These are phyloP conservation scores for Amylocystis lapponica DNA, from an alignment of 768 basidiomycete species.

Conservation along the genomic window DNA sequence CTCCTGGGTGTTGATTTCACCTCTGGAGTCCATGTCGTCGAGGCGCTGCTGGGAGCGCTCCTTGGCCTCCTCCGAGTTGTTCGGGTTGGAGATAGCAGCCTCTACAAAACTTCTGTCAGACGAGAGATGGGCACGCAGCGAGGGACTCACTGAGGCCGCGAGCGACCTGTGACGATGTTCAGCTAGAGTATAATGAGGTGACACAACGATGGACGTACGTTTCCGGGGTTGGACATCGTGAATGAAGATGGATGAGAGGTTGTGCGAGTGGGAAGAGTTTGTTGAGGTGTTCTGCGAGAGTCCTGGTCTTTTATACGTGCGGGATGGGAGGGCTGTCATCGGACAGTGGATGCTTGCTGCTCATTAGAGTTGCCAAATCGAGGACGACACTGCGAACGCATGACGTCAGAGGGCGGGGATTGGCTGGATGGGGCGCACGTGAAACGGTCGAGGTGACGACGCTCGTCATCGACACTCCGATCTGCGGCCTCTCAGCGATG, in stretches of 20 bases:
- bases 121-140: neutral
- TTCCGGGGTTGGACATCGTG: constrained; percentile 13
- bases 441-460: no score
- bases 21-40: constrained; percentile 6
- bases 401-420: neutral
- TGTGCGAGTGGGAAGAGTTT: constrained; percentile 1
- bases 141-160: constrained; percentile 10
- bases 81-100: constrained; percentile 12
- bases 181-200: no score
- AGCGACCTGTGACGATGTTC: constrained; percentile 6
- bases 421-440: no score
- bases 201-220: constrained; percentile 6
- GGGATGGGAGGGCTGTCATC: neutral
- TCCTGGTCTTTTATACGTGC: neutral
- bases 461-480: no score
- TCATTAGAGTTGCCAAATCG: neutral
- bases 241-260: neutral
- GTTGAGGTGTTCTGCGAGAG: neutral
- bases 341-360: neutral
- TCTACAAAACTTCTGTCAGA: constrained; percentile 2
- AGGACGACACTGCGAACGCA: neutral
- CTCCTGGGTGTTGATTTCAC: constrained; percentile 6
- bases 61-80: constrained; percentile 14
- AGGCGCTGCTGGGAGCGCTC: constrained; percentile 9
- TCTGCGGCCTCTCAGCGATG: no score